Conservation (phyloP, 1,139 yeast species). For the Yamadazyma diospyri region DNA sequence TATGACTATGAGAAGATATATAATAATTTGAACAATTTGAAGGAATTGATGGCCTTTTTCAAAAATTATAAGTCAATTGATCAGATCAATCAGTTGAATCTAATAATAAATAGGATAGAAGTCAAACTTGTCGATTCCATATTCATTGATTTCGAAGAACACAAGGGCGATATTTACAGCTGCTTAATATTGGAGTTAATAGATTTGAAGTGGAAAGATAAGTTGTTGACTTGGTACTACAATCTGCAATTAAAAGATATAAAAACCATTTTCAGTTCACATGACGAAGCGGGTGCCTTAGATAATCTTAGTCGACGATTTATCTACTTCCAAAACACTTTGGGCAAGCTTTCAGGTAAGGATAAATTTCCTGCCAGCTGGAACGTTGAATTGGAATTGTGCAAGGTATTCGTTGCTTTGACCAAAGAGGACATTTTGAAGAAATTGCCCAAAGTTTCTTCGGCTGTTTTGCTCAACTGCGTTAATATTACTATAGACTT, state of each 20-base stretch:
- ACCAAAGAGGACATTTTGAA: constrained; percentile 63
- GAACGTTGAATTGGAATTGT: constrained; percentile 63
- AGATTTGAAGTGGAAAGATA: constrained; percentile 57
- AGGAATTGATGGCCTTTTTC: constrained; percentile 74
- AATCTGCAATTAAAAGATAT: constrained; percentile 71
- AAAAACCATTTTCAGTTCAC: constrained; percentile 63
- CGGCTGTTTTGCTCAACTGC: constrained; percentile 53
- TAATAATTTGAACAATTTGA: constrained; percentile 69
- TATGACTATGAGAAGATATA: constrained; percentile 64
- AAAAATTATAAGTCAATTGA: constrained; percentile 80
- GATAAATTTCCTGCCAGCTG: constrained; percentile 66
- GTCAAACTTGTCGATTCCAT: constrained; percentile 67
- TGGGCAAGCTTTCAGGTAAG: constrained; percentile 56
- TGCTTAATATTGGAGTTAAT: constrained; percentile 70
- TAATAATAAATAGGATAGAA: constrained; percentile 61
- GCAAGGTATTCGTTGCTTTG: constrained; percentile 60
- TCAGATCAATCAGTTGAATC: constrained; percentile 70
- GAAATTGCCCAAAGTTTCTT: constrained; percentile 30
- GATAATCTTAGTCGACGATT: constrained; percentile 82
- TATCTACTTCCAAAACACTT: constrained; percentile 71
- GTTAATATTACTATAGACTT: constrained; percentile 54
- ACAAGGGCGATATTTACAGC: constrained; percentile 48
- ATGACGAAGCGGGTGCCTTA: constrained; percentile 91
- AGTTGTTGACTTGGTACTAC: constrained; percentile 72
- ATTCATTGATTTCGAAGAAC: constrained; percentile 66